Evolutionary conservation across 73 alveolate species (phyloP).

Genomic region (Diophrys appendiculata): DNA sequence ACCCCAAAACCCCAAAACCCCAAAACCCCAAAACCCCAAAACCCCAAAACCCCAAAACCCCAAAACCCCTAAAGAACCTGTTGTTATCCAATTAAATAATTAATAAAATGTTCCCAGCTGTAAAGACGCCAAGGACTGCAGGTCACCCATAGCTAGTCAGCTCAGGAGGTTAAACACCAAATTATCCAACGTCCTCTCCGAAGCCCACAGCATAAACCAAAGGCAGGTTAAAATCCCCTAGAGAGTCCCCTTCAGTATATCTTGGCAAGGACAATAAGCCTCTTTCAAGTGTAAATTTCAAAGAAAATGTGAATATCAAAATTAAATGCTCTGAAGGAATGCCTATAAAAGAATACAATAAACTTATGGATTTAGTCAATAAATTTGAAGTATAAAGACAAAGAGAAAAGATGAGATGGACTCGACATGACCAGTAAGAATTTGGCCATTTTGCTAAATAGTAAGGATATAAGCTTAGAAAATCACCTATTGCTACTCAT

Average conservation of each 20-base stretch:
- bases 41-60: too few relatives aligned
- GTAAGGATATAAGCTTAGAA: conserved; percentile 13
- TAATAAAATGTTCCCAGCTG: too few relatives aligned
- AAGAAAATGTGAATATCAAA: not conserved
- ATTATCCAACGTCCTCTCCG: too few relatives aligned
- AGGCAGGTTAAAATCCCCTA: not conserved
- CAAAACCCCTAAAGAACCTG: too few relatives aligned
- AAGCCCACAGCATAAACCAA: too few relatives aligned
- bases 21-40: too few relatives aligned
- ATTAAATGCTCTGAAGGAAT: conserved; percentile 3
- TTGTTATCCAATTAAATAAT: too few relatives aligned
- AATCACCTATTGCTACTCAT: too few relatives aligned
- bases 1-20: too few relatives aligned
- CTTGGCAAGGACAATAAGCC: conserved; percentile 2
- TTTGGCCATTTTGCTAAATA: not conserved
- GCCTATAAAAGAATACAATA: conserved; percentile 26
- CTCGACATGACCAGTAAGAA: not conserved
- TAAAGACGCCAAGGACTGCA: too few relatives aligned
- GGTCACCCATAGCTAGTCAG: too few relatives aligned
- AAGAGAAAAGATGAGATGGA: conserved; percentile 6
- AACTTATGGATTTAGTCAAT: conserved; percentile 12
- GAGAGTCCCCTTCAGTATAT: not conserved
- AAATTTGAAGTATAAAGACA: conserved; percentile 20
- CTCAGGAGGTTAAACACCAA: too few relatives aligned
- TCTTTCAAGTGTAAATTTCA: not conserved